phyloP scores from a whole-genome alignment of 345 rosid species.

The Odontarrhena argentea region DNA sequence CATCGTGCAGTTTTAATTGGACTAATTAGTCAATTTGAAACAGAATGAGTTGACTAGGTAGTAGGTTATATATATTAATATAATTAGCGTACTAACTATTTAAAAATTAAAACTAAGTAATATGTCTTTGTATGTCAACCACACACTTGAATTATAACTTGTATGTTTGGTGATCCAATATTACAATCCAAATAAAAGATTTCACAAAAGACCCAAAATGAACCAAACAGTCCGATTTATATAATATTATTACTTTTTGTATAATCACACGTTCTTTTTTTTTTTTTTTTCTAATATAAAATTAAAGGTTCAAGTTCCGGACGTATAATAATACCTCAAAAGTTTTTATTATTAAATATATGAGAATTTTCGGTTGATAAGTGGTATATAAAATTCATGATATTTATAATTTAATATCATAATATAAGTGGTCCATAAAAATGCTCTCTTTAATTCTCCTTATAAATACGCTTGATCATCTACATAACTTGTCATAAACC shows the following conservation, averaged over 20 bases:
- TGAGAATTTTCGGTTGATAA: slow-evolving; percentile 12
- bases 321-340: too few relatives aligned
- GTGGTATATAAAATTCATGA: slow-evolving; percentile 12
- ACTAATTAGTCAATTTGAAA: background rate
- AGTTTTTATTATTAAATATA: background rate
- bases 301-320: too few relatives aligned
- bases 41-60: background rate
- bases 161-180: too few relatives aligned
- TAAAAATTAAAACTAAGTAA: background rate
- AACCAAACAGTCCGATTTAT: too few relatives aligned
- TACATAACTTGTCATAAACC: slow-evolving; percentile 29
- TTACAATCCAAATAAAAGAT: too few relatives aligned
- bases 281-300: too few relatives aligned
- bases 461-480: slow-evolving; percentile 33
- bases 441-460: slow-evolving; percentile 20
- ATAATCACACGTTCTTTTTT: too few relatives aligned
- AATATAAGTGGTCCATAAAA: slow-evolving; percentile 12
- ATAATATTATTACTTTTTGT: too few relatives aligned
- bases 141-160: too few relatives aligned
- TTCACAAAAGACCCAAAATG: too few relatives aligned
- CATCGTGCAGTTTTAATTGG: background rate
- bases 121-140: too few relatives aligned
- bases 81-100: background rate
- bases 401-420: slow-evolving; percentile 23
- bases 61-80: background rate